These are phyloP conservation scores for Insectozyma bohioensis DNA, from an alignment of 1,139 yeast genomes.

Conservation along the genomic window DNA sequence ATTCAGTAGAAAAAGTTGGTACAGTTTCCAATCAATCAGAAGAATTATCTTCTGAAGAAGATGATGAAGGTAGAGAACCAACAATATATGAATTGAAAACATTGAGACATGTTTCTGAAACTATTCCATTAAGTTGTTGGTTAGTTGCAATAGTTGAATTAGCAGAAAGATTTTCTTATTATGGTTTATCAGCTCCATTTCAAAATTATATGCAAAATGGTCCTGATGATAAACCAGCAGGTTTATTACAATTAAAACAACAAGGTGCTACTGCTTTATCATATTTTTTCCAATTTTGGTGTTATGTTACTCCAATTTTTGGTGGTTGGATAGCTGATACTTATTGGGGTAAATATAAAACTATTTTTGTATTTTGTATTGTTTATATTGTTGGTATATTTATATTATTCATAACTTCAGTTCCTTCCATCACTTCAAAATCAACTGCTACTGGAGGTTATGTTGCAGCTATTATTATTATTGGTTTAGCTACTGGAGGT, in stretches of 20 bases:
- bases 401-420: conserved; percentile 67
- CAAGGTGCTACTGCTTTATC: conserved; percentile 74
- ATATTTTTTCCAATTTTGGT: conserved; percentile 79
- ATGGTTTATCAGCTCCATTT: conserved; percentile 75
- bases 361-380: conserved; percentile 61
- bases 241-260: conserved; percentile 62
- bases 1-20: no score
- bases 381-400: conserved; percentile 64
- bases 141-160: conserved; percentile 77
- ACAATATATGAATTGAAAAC: conserved; percentile 39
- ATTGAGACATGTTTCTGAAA: conserved; percentile 42
- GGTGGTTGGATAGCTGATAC: conserved; percentile 81
- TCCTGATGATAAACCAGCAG: conserved; percentile 48
- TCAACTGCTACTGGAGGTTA: conserved; percentile 51
- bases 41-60: no score
- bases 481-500: conserved; percentile 82
- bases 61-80: conserved; percentile 35
- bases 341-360: conserved; percentile 68
- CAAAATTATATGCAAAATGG: conserved; percentile 72
- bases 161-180: conserved; percentile 82
- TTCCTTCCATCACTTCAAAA: conserved; percentile 57
- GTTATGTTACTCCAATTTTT: conserved; percentile 75
- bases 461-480: conserved; percentile 61
- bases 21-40: no score
- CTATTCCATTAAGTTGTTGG: conserved; percentile 54